phyloP scores from a whole-genome alignment of 257 asterid species.

The Ophiorrhiza pumila region DNA sequence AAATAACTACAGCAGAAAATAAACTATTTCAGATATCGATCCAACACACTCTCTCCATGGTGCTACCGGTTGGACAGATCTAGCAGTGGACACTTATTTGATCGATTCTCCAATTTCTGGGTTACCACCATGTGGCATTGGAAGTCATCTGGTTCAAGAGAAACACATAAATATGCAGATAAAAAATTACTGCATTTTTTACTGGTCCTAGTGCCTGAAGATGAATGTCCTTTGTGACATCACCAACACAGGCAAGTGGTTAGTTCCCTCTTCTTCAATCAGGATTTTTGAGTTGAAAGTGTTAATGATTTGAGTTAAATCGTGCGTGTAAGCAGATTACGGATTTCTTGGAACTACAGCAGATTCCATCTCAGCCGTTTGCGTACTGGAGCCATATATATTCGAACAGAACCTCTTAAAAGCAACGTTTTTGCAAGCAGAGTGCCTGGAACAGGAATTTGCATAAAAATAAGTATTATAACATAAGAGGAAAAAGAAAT shows the following conservation, averaged over 20 bases:
- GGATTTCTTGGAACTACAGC: neutral
- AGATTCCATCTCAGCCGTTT: neutral
- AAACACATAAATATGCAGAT: slow-evolving; percentile 2
- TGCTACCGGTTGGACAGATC: neutral
- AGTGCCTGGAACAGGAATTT: neutral
- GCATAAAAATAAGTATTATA: neutral
- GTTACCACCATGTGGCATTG: neutral
- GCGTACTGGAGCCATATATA: neutral
- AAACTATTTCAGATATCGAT: neutral
- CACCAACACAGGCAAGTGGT: neutral
- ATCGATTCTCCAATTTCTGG: neutral
- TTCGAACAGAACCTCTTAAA: neutral
- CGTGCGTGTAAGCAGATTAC: neutral
- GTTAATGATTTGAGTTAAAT: neutral
- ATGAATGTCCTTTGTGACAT: neutral
- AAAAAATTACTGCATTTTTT: slow-evolving; percentile 7
- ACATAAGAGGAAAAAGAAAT: neutral
- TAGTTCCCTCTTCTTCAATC: slow-evolving; percentile 4
- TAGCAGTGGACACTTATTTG: neutral
- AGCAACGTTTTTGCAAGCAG: neutral
- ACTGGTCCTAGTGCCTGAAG: slow-evolving; percentile 3
- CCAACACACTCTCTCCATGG: neutral
- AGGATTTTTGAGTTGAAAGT: neutral
- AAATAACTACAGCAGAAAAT: neutral
- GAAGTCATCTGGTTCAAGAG: neutral